Evolutionary conservation across 371 early-diverging fungal species (phyloP), one percentile per base, ranked within the genome.

Genomic region (Cokeromyces recurvatus): DNA sequence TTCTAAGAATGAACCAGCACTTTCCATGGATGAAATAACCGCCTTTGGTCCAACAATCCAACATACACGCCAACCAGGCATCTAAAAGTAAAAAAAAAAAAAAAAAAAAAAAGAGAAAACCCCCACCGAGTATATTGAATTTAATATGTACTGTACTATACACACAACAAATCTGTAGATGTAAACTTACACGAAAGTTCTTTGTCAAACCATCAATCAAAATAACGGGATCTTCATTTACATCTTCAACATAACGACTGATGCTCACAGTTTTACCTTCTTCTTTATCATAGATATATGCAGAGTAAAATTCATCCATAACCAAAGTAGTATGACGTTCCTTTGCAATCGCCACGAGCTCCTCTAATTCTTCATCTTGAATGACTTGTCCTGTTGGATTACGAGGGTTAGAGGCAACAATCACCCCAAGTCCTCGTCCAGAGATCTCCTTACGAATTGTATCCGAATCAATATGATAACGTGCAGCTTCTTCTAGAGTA

Each of bases 1-100:
- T 51, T 77, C 78, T 32, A 77, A 46, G 50, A 72, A 77, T 3
- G 71, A 70, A 2, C 78, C 78, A 11, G 66, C 59, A 4, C 65
- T 58, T 51, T 64, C 54, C 73, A 77, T 67, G 4, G 74, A 64
- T 21, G 70, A 59, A 36, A 77, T 68, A 3, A 74, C 67, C 6
- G 62, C 39, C 41, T 72, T 64, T 6, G 78, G 78, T 12, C 68
- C 78, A 2, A 77, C 62, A 31, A 77, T 68, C 78, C 78, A 77
- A 38, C 75, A 74, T 2, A 72, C 59, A 17, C 78, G 68, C 78
- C 78, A 77, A 5, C 78, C 78, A 24, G 78, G 78, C 40, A 77
- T 59, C 64, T 64, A 53, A 34, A 20, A 3, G 15, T 32, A 21
- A 11, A 41, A 19, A 6, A 34, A 34, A 14, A 11, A 34, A n/a